A percentile compares a stretch with the other conserved stretches of the same genome.
Conservation (phyloP, 148 eudicot genomes). For the Agrostemma githago region DNA sequence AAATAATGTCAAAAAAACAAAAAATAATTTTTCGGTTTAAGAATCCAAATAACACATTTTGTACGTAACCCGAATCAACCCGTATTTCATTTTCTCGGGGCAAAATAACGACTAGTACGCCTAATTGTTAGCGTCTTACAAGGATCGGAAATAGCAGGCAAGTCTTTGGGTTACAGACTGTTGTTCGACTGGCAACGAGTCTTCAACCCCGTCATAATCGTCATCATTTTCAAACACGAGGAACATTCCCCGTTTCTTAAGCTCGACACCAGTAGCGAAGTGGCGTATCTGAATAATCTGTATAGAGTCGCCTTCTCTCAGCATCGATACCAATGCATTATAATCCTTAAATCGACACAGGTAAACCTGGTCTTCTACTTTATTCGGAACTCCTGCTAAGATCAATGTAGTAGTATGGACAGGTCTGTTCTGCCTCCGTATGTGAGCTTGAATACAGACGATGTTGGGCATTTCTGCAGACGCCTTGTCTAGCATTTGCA, state of each 20-base stretch:
- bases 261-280: conserved; percentile 32
- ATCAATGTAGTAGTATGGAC: conserved; percentile 20
- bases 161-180: conserved; percentile 42
- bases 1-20: no score
- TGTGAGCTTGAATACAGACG: conserved; percentile 29
- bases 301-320: conserved; percentile 44
- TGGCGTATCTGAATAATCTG: conserved; percentile 26
- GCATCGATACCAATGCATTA: conserved; percentile 32
- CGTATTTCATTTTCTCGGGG: no score
- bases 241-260: conserved; percentile 43
- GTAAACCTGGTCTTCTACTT: conserved; percentile 43
- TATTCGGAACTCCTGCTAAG: conserved; percentile 39
- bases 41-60: no score
- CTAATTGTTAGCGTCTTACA: no score
- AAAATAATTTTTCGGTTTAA: no score
- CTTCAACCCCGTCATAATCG: conserved; percentile 47
- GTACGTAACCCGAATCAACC: no score
- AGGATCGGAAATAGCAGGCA: conserved; percentile 28
- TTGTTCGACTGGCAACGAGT: conserved; percentile 23
- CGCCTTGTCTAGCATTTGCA: conserved; percentile 10
- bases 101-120: no score
- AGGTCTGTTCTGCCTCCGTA: conserved; percentile 21
- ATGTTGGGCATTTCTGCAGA: conserved; percentile 29
- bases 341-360: conserved; percentile 40
- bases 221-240: conserved; percentile 55